Evolutionary conservation across 352 stramenopile genomes (phyloP), one percentile per base, ranked within the genome.

Genomic region (Phytophthora tubulina): DNA sequence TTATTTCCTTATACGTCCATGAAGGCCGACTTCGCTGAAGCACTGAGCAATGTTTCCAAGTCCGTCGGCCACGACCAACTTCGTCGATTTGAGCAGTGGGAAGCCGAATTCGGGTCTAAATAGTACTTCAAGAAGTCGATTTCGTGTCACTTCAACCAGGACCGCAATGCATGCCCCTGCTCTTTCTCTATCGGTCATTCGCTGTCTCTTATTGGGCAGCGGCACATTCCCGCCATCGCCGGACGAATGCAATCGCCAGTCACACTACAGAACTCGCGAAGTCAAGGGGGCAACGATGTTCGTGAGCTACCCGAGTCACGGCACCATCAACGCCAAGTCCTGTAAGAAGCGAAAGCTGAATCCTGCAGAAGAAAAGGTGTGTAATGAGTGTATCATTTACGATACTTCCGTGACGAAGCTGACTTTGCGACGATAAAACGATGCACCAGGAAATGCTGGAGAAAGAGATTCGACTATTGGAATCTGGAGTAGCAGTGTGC

Each of bases 61-160:
- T 96, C 89, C 2, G 89, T 96, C 5, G 83, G 87, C 0, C 81
- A 80, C 46, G 83, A 95, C 36, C 86, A 96, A 65, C 76, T 96
- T 36, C 80, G 88, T 59, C 82, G 85, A 3, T 96, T 95, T 31
- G 67, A 81, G 42, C 81, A 91, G 62, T 96, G 87, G 86, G 85
- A 95, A 62, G 63, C 90, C 50, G 85, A 94, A 62, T 95, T 96
- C 63, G 88, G 88, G 32, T 96, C 87, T 45, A 95, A 93, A 55
- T 94, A 89, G 68, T 57, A 38, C 1, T 27, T 46, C 14, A 46
- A 46, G 41, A n/a, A 56, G 32, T 30, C 13, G 9, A 53, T 53
- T 4, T 3, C 13, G 35, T 27, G 9, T 13, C 30, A 68, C 36
- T 55, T 61, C 30, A 48, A 60, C 10, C 31, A 54, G 11, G 48